Conservation (phyloP, 306 rosid genomes). For the Lagenaria siceraria region DNA sequence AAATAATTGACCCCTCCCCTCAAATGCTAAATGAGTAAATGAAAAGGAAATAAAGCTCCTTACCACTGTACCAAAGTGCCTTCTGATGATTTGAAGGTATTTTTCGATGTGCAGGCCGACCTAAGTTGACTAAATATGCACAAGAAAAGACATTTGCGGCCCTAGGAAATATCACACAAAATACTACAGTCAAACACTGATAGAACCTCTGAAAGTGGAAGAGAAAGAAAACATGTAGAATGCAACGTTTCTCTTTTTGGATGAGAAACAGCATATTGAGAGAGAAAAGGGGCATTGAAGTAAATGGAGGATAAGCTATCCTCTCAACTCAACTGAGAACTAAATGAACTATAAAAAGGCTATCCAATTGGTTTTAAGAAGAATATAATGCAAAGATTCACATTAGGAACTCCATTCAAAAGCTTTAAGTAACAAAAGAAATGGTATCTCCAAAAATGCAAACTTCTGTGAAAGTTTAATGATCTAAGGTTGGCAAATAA, state of each 20-base stretch:
- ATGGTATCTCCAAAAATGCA: not conserved
- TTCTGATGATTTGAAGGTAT: conserved; percentile 77
- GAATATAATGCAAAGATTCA: not conserved
- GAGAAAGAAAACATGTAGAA: not conserved
- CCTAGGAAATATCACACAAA: conserved; percentile 26
- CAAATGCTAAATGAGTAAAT: not conserved
- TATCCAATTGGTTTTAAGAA: not conserved
- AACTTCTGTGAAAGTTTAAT: not conserved
- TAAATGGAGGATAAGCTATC: not conserved
- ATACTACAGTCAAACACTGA: not conserved
- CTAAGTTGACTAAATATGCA: conserved; percentile 83
- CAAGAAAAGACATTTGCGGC: conserved; percentile 91
- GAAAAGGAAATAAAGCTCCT: conserved; percentile 18
- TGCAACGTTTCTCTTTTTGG: not conserved
- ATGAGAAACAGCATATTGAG: not conserved
- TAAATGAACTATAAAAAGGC: not conserved
- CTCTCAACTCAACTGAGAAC: not conserved
- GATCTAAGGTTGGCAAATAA: not conserved
- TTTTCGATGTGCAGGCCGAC: conserved; percentile 63
- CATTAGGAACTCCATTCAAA: not conserved
- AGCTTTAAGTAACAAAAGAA: not conserved
- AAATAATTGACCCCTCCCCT: not conserved
- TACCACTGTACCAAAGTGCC: conserved; percentile 99
- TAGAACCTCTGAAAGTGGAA: not conserved
- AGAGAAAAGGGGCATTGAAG: not conserved